Evolutionary conservation across 371 early-diverging fungal species (phyloP).

Genomic region (Mortierella sp.): DNA sequence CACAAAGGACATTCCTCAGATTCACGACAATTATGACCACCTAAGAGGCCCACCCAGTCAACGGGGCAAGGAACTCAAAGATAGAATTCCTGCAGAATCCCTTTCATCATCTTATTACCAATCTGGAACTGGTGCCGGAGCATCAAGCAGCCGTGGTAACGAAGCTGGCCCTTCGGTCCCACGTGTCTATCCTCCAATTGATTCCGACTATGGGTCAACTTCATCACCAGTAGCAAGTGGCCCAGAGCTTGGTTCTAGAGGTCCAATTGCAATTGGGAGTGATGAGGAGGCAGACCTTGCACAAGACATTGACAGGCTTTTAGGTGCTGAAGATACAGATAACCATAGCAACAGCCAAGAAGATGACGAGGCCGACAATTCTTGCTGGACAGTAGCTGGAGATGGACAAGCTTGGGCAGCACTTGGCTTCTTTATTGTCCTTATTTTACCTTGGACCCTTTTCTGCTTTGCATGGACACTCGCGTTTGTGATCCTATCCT

Average conservation of each 20-base stretch:
- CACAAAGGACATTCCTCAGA: constrained; percentile 42
- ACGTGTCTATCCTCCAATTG: constrained; percentile 5
- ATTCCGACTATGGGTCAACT: constrained; percentile 17
- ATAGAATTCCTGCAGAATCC: constrained; percentile 38
- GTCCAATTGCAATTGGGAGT: constrained; percentile 23
- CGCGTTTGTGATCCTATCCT: constrained; percentile 6
- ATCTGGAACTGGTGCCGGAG: constrained; percentile 4
- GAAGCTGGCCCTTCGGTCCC: constrained; percentile 10
- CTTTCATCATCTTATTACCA: constrained; percentile 19
- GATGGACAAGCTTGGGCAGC: constrained; percentile 36
- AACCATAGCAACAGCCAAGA: constrained; percentile 1
- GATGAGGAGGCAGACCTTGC: constrained; percentile 29
- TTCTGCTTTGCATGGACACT: constrained; percentile 48
- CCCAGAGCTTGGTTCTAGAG: constrained; percentile 23
- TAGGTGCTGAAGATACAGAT: constrained; percentile 6
- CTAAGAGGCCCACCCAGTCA: constrained; percentile 42
- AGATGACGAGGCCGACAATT: constrained; percentile 13
- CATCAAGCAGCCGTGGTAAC: constrained; percentile 4
- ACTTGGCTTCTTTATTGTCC: constrained; percentile 21
- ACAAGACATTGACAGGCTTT: constrained; percentile 29
- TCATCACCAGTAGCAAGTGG: not conserved
- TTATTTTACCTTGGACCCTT: constrained; percentile 43
- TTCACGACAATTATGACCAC: constrained; percentile 56
- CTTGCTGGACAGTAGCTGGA: constrained; percentile 38
- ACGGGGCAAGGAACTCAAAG: constrained; percentile 44